Conservation (phyloP, 345 rosid species). For the Turritis glabra region DNA sequence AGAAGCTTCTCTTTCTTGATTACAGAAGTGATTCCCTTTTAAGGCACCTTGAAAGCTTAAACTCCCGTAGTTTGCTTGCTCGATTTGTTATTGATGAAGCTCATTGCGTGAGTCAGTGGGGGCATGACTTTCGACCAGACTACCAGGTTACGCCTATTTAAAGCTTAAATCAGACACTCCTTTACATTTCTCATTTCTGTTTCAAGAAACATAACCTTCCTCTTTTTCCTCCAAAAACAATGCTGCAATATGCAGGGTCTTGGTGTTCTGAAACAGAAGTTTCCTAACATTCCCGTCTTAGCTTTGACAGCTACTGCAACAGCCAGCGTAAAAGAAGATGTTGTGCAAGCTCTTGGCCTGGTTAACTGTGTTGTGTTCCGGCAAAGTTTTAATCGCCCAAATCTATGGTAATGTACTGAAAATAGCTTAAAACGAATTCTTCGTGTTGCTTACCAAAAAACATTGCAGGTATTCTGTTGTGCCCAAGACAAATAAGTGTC, state of each 20-base stretch:
- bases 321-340: conserved; percentile 97
- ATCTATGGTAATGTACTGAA: conserved; percentile 51
- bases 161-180: conserved; percentile 1
- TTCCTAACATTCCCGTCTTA: conserved; percentile 77
- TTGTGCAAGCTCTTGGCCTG: conserved; percentile 93
- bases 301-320: conserved; percentile 97
- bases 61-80: conserved; percentile 71
- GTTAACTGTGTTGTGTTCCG: conserved; percentile 82
- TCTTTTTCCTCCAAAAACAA: conserved; percentile 9
- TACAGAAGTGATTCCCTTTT: conserved; percentile 85
- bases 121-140: conserved; percentile 96
- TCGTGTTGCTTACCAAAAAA: conserved; percentile 33
- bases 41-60: conserved; percentile 74
- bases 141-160: conserved; percentile 64
- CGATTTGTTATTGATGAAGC: conserved; percentile 98
- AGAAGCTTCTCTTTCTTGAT: conserved; percentile 21
- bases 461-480: conserved; percentile 71
- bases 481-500: conserved; percentile 87
- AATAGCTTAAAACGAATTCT: neutral
- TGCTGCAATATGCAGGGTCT: conserved; percentile 60
- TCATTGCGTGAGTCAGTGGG: conserved; percentile 98
- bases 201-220: conserved; percentile 3
- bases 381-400: conserved; percentile 92
- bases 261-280: conserved; percentile 85
- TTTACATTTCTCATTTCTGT: neutral